Evolutionary conservation across 257 asterid species (phyloP), one percentile per base, ranked within the genome.

Genomic region (Apocynum venetum): DNA sequence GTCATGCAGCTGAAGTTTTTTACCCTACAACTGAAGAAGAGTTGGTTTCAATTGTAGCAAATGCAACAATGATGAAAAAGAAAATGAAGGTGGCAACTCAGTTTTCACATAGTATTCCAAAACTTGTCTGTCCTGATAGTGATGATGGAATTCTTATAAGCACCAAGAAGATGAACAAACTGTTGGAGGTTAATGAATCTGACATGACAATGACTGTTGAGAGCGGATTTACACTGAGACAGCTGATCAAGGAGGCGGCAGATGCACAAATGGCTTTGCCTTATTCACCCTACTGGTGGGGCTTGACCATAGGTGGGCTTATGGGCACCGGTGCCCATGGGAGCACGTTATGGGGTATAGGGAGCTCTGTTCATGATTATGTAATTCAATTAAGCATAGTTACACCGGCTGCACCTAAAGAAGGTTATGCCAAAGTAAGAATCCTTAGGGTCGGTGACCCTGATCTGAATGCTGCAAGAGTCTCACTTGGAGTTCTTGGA

Each of bases 271-370:
- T 92, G 84, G 92, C 90, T 38, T 77, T 92, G 86, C 92, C 93
- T 14, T 84, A 88, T 48, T 73, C 89, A 0, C 96, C 97, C 0
- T 91, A 89, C 63, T 91, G 97, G 97, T 89, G 90, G 93, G 97
- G 97, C 1, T 38, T 89, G 82, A 91, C 89, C 3, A 82, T 91
- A 15, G 97, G 97, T 0, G 96, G 97, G 49, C 82, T 89, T 84
- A 15, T 90, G 84, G 84, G 86, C 59, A 92, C 97, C 2, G 97
- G 97, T 15, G 97, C 94, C 0, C 96, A 92, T 55, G 97, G 97
- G 2, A 91, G 97, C 89, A 82, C 96, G 2, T 56, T 89, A 12
- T 88, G 93, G 96, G 91, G 93, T 3, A 5, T 65, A 20, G 97
- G 97, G 31, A 86, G 91, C 43, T 89, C 88, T 4, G 89, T 92